These are phyloP conservation scores for Ciborinia camelliae DNA, from an alignment of 2,329 filamentous ascomycete genomes.

Conservation along the genomic window DNA sequence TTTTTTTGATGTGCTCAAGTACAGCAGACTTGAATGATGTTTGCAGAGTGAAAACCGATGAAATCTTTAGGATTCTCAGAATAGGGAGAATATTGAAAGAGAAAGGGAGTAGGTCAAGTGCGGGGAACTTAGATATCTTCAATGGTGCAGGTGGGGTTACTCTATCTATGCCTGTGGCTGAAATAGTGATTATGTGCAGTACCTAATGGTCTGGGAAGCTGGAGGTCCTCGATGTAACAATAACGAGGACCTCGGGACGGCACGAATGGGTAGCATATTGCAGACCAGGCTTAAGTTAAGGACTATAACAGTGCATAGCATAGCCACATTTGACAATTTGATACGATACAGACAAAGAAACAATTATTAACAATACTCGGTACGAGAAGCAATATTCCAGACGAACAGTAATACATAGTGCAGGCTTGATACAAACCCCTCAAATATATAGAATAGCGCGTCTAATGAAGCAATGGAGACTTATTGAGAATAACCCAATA, in stretches of 20 bases:
- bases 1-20: background rate
- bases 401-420: background rate
- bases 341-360: background rate
- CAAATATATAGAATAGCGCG: background rate
- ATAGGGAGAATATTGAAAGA: background rate
- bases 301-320: background rate
- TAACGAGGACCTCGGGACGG: no score
- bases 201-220: no score
- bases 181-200: background rate
- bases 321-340: no score
- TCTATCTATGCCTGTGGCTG: background rate
- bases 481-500: background rate
- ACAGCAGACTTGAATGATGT: background rate
- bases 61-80: background rate
- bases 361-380: background rate
- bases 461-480: background rate
- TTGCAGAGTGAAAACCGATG: background rate
- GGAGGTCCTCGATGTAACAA: background rate
- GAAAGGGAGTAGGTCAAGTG: no score
- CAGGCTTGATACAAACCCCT: background rate
- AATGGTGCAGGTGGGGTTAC: background rate
- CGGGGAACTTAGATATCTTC: no score
- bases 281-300: background rate
- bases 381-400: background rate
- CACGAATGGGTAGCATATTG: no score